Evolutionary conservation across 2,329 filamentous ascomycete genomes (phyloP), one percentile per base, ranked within the genome.

Genomic region (Aspergillus ruber): DNA sequence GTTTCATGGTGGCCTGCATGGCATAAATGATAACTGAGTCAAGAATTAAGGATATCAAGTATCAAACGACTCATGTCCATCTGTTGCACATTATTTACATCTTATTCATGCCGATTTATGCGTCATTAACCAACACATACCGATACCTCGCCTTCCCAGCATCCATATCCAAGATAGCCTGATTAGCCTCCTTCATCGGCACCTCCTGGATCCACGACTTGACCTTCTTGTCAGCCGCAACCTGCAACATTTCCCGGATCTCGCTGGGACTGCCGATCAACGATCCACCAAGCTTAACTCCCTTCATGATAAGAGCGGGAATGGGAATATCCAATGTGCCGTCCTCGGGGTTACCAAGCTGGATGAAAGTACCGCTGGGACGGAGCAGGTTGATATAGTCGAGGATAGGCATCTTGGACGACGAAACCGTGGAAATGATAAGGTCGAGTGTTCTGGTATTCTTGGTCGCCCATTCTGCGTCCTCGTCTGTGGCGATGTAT

Each of bases 271-370:
- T 63, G 10, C 72, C 71, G 42, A 73, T 66, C 12, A 65, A 50
- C 6, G 66, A 71, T n/a, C 79, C 79, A 10, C 70, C 70, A 15
- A 83, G 61, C 57, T 72, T 76, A 29, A 73, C 54, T 2, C 77
- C 81, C n/a, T 60, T 43, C 25, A 35, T 65, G 43, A 85, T 79
- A 27, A 88, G 67, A 1, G 73, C 66, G 54, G 79, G 79, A 4
- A 79, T 76, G 45, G 72, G 75, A 50, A 85, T 76, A 1, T 67
- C 64, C 10, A 80, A 78, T 5, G 62, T 53, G 4, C 65, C 65
- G 46, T 78, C 78, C 51, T 88, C 85, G 1, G 85, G 84, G 1
- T 78, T 74, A 50, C 83, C 84, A 39, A 88, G 75, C 63, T 86
- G 82, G 43, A 85, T 75, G 50, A 86, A 79, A 10, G 73, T 74